These are phyloP conservation scores for Colletotrichum sp. DNA, from an alignment of 2,329 filamentous ascomycete species.

Conservation along the genomic window DNA sequence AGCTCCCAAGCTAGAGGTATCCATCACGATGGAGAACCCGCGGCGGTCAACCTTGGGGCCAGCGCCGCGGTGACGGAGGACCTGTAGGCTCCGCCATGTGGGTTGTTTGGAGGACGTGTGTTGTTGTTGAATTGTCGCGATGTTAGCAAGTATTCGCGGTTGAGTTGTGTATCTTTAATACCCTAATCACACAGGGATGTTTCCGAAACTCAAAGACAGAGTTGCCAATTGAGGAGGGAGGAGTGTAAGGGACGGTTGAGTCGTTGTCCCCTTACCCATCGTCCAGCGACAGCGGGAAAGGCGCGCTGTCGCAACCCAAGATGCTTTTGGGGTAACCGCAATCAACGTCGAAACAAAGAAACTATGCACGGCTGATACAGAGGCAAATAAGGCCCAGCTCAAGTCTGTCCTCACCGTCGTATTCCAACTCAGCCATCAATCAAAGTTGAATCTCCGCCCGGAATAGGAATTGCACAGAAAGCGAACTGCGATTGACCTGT, in stretches of 20 bases:
- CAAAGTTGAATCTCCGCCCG: neutral
- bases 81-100: neutral
- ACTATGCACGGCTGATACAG: neutral
- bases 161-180: neutral
- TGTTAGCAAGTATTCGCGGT: neutral
- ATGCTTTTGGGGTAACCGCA: neutral
- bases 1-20: neutral
- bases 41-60: neutral
- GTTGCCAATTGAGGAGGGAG: neutral
- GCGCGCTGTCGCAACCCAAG: neutral
- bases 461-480: neutral
- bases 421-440: neutral
- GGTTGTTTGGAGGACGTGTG: conserved; percentile 2
- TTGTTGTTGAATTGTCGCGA: neutral
- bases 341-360: neutral
- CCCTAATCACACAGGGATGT: neutral
- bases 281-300: neutral
- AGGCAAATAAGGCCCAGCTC: neutral
- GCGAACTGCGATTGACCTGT: neutral
- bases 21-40: neutral
- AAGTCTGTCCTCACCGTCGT: neutral
- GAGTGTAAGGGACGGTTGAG: neutral
- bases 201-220: neutral
- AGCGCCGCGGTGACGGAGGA: neutral
- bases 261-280: neutral